Base-by-base conservation (phyloP, 345 rosid species). In the Linum tenue region DNA sequence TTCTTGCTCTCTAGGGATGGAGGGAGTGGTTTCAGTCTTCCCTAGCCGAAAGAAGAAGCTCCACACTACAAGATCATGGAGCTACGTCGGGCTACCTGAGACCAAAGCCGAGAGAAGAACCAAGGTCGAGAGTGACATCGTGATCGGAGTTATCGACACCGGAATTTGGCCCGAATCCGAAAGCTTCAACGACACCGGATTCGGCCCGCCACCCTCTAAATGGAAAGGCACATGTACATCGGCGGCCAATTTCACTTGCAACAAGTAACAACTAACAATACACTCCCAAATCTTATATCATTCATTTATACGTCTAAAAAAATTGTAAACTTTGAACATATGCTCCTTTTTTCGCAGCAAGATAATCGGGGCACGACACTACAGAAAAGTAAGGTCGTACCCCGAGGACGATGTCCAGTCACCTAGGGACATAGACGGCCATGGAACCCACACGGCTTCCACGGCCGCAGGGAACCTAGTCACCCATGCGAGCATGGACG, bases 61-160 rank as follows among this genome's bases (percentile, higher is more conserved):
- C 39, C 80, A 77, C 70, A 77, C 80, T 0, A 77, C 77, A 70
- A 65, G 79, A 37, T 76, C 79, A 40, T 76, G 79, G 70, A 70
- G 67, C 37, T 75, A 71, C 59, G 56, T 68, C 58, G 75, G 72
- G 12, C 64, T 75, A 43, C 12, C 55, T 35, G 56, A 62, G 51
- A 40, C 72, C 5, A 44, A 11, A 15, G 37, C 41, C 8, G 44
- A 4, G 9, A 41, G 44, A 41, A 41, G 60, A 61, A 3, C 31
- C 0, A 36, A 59, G 9, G 7, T 10, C 11, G 71, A 60, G 39
- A 76, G 72, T 62, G 51, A 77, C 43, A 66, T 67, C n/a, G 56
- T 73, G 6, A 50, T 77, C 12, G 80, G 75, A 39, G 38, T 73
- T 56, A 38, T 73, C 1, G 80, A 77, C 55, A 35, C 80, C 69